phyloP scores from a whole-genome alignment of 2,329 filamentous ascomycete species.

The Penicillium hordei region DNA sequence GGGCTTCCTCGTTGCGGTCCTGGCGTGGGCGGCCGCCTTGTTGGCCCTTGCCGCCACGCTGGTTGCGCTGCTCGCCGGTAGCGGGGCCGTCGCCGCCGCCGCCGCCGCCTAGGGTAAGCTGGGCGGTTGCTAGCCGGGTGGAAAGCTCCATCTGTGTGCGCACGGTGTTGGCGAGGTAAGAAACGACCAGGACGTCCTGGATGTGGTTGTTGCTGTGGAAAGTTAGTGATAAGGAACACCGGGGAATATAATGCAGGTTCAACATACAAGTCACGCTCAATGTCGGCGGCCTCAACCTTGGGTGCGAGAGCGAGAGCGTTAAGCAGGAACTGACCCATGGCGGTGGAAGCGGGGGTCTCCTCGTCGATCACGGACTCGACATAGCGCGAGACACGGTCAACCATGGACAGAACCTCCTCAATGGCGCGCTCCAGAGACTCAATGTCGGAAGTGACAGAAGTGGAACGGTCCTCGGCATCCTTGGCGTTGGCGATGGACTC shows the following conservation, averaged over 20 bases:
- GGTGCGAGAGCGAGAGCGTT: slow-evolving; percentile 89
- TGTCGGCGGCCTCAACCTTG: slow-evolving; percentile 86
- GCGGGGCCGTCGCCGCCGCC: slow-evolving; percentile 47
- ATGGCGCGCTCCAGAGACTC: slow-evolving; percentile 83
- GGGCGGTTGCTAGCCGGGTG: slow-evolving; percentile 84
- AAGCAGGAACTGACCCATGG: slow-evolving; percentile 91
- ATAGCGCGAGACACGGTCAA: slow-evolving; percentile 89
- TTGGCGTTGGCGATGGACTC: slow-evolving; percentile 82
- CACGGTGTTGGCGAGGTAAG: slow-evolving; percentile 97
- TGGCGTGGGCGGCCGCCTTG: slow-evolving; percentile 42
- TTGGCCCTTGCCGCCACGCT: slow-evolving; percentile 44
- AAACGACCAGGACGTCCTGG: slow-evolving; percentile 97
- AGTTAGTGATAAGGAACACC: slow-evolving; percentile 31
- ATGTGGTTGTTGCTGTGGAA: slow-evolving; percentile 85
- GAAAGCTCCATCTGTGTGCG: slow-evolving; percentile 98
- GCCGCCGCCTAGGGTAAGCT: slow-evolving; percentile 57
- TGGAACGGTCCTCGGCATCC: slow-evolving; percentile 71
- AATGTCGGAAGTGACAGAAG: slow-evolving; percentile 79
- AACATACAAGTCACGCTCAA: slow-evolving; percentile 86
- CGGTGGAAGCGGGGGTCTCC: slow-evolving; percentile 85
- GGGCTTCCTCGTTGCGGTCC: slow-evolving; percentile 41
- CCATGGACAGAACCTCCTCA: slow-evolving; percentile 82
- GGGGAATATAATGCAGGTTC: neutral
- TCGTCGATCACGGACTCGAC: slow-evolving; percentile 86
- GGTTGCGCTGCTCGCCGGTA: slow-evolving; percentile 34